Evolutionary conservation across 345 rosid genomes (phyloP).

Genomic region (Melaleuca quinquenervia): DNA sequence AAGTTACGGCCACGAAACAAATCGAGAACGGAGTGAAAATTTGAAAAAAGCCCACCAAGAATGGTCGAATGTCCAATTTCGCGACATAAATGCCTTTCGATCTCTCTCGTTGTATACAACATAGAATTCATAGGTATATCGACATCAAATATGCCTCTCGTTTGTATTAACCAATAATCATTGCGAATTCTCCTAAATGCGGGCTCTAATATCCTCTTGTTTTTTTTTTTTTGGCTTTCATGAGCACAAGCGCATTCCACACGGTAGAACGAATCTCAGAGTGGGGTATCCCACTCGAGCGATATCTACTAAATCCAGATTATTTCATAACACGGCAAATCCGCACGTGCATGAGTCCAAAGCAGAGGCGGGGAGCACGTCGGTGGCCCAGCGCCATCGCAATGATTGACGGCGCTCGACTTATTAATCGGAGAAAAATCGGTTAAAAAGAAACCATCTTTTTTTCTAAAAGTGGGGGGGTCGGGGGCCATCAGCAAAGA

Average conservation of each 20-base stretch:
- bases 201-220: no score
- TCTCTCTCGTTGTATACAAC: fast-evolving
- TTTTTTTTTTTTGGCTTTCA: not conserved
- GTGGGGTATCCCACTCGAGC: not conserved
- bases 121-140: no score
- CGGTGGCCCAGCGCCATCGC: not conserved
- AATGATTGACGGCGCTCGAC: not conserved
- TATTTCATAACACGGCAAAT: not conserved
- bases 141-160: fast-evolving
- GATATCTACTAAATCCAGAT: no score
- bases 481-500: not conserved
- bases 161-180: no score
- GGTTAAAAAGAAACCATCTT: not conserved
- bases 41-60: fast-evolving
- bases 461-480: not conserved
- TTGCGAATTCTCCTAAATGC: no score
- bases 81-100: fast-evolving
- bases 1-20: not conserved
- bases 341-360: not conserved
- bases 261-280: not conserved
- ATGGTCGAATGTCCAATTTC: no score
- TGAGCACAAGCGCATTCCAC: not conserved
- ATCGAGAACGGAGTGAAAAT: no score
- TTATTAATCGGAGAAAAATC: not conserved
- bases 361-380: not conserved